Base-by-base conservation (phyloP, 305 asterid genomes). In the Fraxinus sp. region DNA sequence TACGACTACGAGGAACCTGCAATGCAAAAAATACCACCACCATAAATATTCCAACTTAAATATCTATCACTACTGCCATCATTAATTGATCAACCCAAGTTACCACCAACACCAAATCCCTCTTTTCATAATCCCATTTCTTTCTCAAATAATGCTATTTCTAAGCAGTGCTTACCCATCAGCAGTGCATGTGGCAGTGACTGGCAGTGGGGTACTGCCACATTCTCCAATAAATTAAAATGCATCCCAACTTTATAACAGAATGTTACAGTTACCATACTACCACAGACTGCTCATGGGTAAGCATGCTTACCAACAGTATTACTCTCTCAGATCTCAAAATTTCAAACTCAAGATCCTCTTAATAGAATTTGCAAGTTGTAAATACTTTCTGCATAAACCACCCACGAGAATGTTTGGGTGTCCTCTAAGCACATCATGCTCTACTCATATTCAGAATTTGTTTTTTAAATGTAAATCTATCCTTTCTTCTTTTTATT, bases 291-390 rank as follows among this genome's bases (percentile, higher is more conserved):
- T 55, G 66, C 10, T 55, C 66, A 5, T 55, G 24, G 62, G 66
- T 55, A 6, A 55, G 66, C 66, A 55, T 52, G 62, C 22, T 52
- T 4, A 4, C 62, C n/a, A 16, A 52, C 16, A 52, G 62, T 52
- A 55, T n/a, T n/a, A n/a, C 66, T 55, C 24, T 64, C 76, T 71
- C 41, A 30, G 39, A 70, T 70, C 75, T 30, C 75, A 70, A 70
- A 24, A 70, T 30, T 70, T 70, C 41, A 70, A 4, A 70, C 1
- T 14, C 75, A 26, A 22, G 41, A 37, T 70, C 75, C 39, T 4
- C 39, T 30, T 70, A 8, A 30, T 70, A 70, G 39, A 28, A 62
- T 62, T 62, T 70, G 75, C 75, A 70, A 24, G 6, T 64, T 0
- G 73, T 64, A 13, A 24, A 28, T 28, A 70, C 39, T 28, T 70